Percentiles rank a stretch among this genome's conserved stretches.
phyloP scores from a whole-genome alignment of 1,284 basidiomycete genomes.

The Neonothopanus nambi region DNA sequence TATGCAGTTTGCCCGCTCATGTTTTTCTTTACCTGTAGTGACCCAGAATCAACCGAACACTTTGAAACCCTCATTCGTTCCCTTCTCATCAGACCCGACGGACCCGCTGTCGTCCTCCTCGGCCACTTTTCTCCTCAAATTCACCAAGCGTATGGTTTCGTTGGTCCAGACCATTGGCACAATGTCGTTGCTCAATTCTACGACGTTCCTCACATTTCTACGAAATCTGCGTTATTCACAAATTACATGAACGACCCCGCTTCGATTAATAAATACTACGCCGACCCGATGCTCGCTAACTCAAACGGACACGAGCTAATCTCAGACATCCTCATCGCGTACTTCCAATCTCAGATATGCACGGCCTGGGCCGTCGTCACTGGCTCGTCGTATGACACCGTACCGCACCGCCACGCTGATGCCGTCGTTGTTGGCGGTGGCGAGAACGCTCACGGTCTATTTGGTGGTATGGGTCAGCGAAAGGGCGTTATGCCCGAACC shows the following conservation, averaged over 20 bases:
- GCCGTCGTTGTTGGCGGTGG: conserved; percentile 33
- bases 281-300: conserved; percentile 84
- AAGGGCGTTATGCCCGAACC: conserved; percentile 58
- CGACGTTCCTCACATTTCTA: conserved; percentile 88
- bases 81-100: conserved; percentile 82
- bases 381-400: conserved; percentile 64
- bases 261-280: conserved; percentile 71
- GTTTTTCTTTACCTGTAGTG: background rate
- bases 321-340: conserved; percentile 82
- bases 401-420: conserved; percentile 43
- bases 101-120: conserved; percentile 86
- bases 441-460: conserved; percentile 54
- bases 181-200: conserved; percentile 91
- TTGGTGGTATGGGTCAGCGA: conserved; percentile 72
- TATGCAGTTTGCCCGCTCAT: too few species aligned
- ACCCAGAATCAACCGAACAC: conserved; percentile 64
- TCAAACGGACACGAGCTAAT: conserved; percentile 80
- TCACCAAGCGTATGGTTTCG: conserved; percentile 77
- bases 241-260: conserved; percentile 78
- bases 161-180: conserved; percentile 87
- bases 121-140: conserved; percentile 90
- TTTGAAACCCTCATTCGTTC: conserved; percentile 92
- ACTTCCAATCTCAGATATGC: conserved; percentile 87
- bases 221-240: conserved; percentile 81
- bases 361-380: conserved; percentile 77